phyloP scores from a whole-genome alignment of 108 stramenopile species.

The Cyclostephanos invisitatus region DNA sequence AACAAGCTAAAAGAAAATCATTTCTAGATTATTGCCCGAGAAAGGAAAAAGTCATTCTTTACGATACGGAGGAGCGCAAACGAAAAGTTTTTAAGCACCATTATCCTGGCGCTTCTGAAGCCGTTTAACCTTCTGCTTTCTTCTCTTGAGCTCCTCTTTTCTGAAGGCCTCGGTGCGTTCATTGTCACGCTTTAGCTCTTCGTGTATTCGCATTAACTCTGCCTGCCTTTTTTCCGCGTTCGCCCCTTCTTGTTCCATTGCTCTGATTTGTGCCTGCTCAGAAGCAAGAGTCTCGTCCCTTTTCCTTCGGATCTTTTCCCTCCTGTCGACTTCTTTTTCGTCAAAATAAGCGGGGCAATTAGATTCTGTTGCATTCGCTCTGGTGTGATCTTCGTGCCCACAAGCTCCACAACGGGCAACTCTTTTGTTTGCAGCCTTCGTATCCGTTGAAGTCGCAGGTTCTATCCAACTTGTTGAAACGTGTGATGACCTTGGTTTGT shows the following conservation, averaged over 20 bases:
- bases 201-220: conserved; percentile 23
- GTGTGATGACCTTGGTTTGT: conserved; percentile 4
- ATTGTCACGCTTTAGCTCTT: conserved; percentile 18
- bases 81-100: background rate
- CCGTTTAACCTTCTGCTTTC: conserved; percentile 33
- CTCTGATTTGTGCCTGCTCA: conserved; percentile 20
- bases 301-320: conserved; percentile 37
- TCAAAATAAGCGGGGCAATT: conserved; percentile 53
- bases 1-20: too few relatives aligned
- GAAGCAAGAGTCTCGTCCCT: conserved; percentile 32
- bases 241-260: conserved; percentile 31
- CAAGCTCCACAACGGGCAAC: conserved; percentile 50
- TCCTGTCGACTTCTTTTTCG: conserved; percentile 43
- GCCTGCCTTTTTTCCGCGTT: conserved; percentile 13
- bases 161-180: conserved; percentile 27
- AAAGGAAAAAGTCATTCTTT: background rate
- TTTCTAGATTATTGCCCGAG: too few relatives aligned
- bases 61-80: background rate
- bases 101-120: conserved; percentile 42
- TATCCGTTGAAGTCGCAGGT: background rate
- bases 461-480: background rate
- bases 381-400: conserved; percentile 52
- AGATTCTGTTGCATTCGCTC: conserved; percentile 43
- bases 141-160: conserved; percentile 36
- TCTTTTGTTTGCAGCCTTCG: conserved; percentile 14